These are phyloP conservation scores for Monosporascus sp. DNA, from an alignment of 2,329 filamentous ascomycete genomes.

Conservation along the genomic window DNA sequence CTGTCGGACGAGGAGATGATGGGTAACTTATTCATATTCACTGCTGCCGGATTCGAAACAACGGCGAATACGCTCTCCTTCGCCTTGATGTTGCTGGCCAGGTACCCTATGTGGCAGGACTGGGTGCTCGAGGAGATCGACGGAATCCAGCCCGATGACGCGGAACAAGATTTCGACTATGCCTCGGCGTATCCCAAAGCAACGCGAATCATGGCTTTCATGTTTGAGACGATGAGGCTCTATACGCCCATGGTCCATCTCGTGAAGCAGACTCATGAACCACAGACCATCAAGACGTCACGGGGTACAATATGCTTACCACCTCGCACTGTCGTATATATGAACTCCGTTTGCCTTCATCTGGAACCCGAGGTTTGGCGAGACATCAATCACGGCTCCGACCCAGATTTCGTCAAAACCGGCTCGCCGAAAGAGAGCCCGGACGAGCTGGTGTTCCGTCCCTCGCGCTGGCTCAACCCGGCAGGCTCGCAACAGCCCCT, in stretches of 20 bases:
- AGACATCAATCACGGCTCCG: no score
- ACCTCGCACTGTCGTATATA: conserved; percentile 26
- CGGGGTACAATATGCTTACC: conserved; percentile 24
- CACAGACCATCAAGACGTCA: conserved; percentile 24
- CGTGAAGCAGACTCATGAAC: conserved; percentile 22
- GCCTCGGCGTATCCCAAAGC: conserved; percentile 32
- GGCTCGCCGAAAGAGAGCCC: conserved; percentile 4
- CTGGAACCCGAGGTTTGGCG: no score
- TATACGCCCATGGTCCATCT: conserved; percentile 34
- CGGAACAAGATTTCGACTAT: conserved; percentile 32
- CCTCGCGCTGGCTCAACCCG: conserved; percentile 32
- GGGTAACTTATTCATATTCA: conserved; percentile 41
- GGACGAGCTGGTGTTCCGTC: conserved; percentile 30
- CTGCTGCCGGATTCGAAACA: conserved; percentile 40
- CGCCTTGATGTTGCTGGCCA: conserved; percentile 39
- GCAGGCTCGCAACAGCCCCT: conserved; percentile 12
- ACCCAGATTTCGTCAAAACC: no score
- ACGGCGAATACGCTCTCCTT: conserved; percentile 46
- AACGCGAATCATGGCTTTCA: conserved; percentile 40
- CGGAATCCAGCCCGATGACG: conserved; percentile 22
- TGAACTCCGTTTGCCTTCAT: conserved; percentile 18
- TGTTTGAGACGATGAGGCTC: conserved; percentile 39
- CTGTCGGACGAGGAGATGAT: no score
- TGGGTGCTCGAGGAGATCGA: conserved; percentile 47
- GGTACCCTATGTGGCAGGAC: conserved; percentile 42